phyloP scores from a whole-genome alignment of 176 grass and related monocot genomes.

The Oryza coarctata region DNA sequence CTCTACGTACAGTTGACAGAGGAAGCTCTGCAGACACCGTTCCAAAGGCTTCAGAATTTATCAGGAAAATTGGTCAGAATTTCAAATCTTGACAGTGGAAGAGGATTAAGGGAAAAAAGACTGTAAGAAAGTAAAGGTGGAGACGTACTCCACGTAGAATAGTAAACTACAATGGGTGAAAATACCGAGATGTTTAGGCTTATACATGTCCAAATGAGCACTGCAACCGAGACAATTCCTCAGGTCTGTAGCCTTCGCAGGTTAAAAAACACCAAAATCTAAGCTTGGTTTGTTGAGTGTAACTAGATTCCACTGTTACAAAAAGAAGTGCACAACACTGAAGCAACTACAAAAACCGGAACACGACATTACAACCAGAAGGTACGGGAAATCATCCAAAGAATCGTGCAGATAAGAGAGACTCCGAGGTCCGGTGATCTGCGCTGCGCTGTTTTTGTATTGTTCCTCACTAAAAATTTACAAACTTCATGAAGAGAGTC shows the following conservation, averaged over 20 bases:
- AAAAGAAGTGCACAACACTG: not conserved
- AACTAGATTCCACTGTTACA: constrained; percentile 3
- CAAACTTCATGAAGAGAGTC: not conserved
- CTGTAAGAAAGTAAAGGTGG: constrained; percentile 32
- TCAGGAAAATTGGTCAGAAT: constrained; percentile 18
- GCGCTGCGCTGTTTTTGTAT: not conserved
- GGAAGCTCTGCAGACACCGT: constrained; percentile 32
- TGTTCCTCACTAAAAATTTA: not conserved
- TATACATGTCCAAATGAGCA: constrained; percentile 26
- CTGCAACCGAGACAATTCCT: constrained; percentile 46
- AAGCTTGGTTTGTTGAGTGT: constrained; percentile 18
- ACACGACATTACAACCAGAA: constrained; percentile 4
- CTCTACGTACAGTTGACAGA: constrained; percentile 9
- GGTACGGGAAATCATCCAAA: not conserved
- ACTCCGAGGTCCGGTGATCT: not conserved
- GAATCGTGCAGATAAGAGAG: not conserved
- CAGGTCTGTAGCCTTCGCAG: constrained; percentile 23
- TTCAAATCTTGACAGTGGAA: constrained; percentile 29
- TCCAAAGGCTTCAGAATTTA: constrained; percentile 36
- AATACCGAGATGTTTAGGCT: constrained; percentile 41
- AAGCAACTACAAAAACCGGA: not conserved
- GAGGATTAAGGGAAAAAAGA: not conserved
- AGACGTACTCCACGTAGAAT: constrained; percentile 21
- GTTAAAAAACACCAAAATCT: constrained; percentile 31
- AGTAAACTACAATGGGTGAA: constrained; percentile 21